Percentiles rank a stretch among this genome's conserved stretches.
Evolutionary conservation across 2,329 filamentous ascomycete genomes (phyloP).

Genomic region (Trichophyton benhamiae): DNA sequence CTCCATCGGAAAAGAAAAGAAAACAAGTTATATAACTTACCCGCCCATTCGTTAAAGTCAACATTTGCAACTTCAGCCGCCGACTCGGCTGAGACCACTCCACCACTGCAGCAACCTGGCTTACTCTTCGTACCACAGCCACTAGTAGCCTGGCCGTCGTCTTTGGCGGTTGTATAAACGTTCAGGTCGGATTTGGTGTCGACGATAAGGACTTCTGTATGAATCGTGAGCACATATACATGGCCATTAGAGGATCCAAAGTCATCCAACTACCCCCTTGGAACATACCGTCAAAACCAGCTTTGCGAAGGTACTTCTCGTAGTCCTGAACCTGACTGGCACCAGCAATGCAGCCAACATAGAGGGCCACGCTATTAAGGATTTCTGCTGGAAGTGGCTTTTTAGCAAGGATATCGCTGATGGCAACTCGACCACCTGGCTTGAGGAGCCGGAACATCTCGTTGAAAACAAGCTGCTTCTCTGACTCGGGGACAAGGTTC

Average conservation of each 20-base stretch:
- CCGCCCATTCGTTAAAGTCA: constrained; percentile 42
- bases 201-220: constrained; percentile 33
- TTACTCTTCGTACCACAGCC: constrained; percentile 12
- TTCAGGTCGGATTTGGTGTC: constrained; percentile 39
- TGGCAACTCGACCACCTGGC: constrained; percentile 44
- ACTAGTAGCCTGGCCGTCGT: constrained; percentile 6
- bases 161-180: constrained; percentile 29
- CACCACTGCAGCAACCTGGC: constrained; percentile 6
- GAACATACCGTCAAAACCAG: constrained; percentile 39
- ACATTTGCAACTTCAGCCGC: constrained; percentile 15
- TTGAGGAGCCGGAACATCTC: constrained; percentile 49
- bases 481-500: constrained; percentile 43
- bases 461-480: constrained; percentile 44
- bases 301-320: constrained; percentile 38
- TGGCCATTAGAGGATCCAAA: background rate
- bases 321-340: constrained; percentile 44
- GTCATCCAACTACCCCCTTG: background rate
- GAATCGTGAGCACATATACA: background rate
- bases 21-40: constrained; percentile 24
- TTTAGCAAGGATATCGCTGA: constrained; percentile 48
- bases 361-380: constrained; percentile 39
- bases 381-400: constrained; percentile 39
- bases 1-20: background rate
- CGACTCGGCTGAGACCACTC: background rate
- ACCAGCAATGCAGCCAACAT: constrained; percentile 50